Percentiles rank a stretch among this genome's conserved stretches.
phyloP scores from a whole-genome alignment of 768 basidiomycete genomes.

The Sarcodon sp. region DNA sequence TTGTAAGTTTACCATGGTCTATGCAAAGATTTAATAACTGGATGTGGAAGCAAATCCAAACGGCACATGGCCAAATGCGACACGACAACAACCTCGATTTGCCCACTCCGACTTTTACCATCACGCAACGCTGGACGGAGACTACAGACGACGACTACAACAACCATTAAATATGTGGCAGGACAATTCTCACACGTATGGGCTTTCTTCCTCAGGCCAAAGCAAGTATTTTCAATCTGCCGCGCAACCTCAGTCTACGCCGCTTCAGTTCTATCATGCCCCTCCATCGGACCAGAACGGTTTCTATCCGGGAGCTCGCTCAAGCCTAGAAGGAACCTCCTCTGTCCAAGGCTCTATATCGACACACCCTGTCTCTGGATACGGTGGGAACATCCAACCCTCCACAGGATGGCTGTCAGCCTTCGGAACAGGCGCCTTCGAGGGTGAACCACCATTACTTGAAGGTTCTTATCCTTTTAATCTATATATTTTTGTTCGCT shows the following conservation, averaged over 20 bases:
- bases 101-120: neutral
- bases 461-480: constrained; percentile 49
- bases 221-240: constrained; percentile 34
- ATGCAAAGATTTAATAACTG: constrained; percentile 4
- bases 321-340: constrained; percentile 67
- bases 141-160: neutral
- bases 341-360: constrained; percentile 40
- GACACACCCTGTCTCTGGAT: constrained; percentile 31
- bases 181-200: constrained; percentile 47
- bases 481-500: constrained; percentile 1
- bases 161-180: constrained; percentile 54
- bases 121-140: neutral
- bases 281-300: constrained; percentile 42
- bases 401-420: constrained; percentile 88
- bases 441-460: constrained; percentile 90
- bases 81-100: constrained; percentile 8
- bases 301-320: constrained; percentile 59
- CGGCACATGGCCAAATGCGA: constrained; percentile 1
- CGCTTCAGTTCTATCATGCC: constrained; percentile 63
- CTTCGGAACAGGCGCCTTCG: constrained; percentile 90
- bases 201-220: constrained; percentile 40
- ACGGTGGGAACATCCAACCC: constrained; percentile 63
- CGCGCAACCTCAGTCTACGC: constrained; percentile 32
- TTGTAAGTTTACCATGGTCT: constrained; percentile 14
- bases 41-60: constrained; percentile 5